These are phyloP conservation scores for Dactylella cylindrospora DNA, from an alignment of 2,329 filamentous ascomycete species.

Conservation along the genomic window DNA sequence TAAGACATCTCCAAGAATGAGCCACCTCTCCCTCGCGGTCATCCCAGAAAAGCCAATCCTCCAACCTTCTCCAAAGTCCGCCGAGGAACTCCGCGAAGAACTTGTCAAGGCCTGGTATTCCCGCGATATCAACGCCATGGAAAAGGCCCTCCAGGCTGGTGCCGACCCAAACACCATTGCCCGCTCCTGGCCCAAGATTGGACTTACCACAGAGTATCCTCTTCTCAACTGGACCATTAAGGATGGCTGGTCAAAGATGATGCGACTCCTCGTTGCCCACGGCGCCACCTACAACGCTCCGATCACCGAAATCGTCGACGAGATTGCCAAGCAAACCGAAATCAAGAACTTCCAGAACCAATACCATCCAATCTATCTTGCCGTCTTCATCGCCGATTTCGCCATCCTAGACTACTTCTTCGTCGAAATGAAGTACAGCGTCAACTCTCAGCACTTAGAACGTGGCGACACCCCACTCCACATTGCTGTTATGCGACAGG, in stretches of 20 bases:
- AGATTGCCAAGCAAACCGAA: slow-evolving; percentile 27
- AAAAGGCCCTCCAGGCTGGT: slow-evolving; percentile 33
- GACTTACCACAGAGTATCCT: slow-evolving; percentile 39
- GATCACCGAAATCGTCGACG: slow-evolving; percentile 21
- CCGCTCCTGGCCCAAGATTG: slow-evolving; percentile 42
- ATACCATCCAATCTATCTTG: slow-evolving; percentile 42
- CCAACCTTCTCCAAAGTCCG: slow-evolving; percentile 1
- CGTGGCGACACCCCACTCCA: slow-evolving; percentile 37
- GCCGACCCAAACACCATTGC: slow-evolving; percentile 38
- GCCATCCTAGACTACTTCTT: slow-evolving; percentile 42
- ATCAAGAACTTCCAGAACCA: slow-evolving; percentile 44
- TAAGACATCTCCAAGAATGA: slow-evolving; percentile 18
- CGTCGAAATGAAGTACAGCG: slow-evolving; percentile 25
- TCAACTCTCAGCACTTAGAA: slow-evolving; percentile 39
- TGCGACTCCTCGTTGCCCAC: slow-evolving; percentile 32
- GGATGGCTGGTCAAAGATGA: slow-evolving; percentile 43
- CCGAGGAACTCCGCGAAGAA: slow-evolving; percentile 38
- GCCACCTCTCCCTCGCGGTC: slow-evolving; percentile 27
- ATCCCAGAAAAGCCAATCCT: slow-evolving; percentile 21
- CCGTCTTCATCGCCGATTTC: slow-evolving; percentile 41
- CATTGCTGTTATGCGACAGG: slow-evolving; percentile 41
- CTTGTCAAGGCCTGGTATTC: slow-evolving; percentile 40
- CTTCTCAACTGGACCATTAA: slow-evolving; percentile 44
- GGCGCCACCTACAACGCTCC: slow-evolving; percentile 31
- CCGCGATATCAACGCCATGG: slow-evolving; percentile 43